Percentiles rank a stretch among this genome's conserved stretches.
Conservation (phyloP, 192 early-diverging fungal genomes). For the Rhizophagus clarus region DNA sequence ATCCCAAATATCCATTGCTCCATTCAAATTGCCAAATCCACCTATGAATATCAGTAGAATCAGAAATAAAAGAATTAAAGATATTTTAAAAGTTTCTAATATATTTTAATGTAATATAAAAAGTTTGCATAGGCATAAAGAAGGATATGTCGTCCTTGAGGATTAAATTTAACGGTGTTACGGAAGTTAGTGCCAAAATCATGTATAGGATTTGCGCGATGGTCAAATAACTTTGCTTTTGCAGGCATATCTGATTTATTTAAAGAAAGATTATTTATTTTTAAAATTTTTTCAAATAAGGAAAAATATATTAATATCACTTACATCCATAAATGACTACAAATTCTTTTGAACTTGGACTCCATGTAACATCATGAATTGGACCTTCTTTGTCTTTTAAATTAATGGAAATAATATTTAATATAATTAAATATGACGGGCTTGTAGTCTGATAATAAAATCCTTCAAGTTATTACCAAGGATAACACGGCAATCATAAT, state of each 20-base stretch:
- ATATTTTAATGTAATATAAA: neutral
- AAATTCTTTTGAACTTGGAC: slow-evolving; percentile 96
- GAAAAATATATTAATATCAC: slow-evolving; percentile 15
- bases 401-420: neutral
- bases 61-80: slow-evolving; percentile 5
- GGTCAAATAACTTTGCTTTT: slow-evolving; percentile 91
- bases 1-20: slow-evolving; percentile 95
- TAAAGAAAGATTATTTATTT: neutral
- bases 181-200: slow-evolving; percentile 87
- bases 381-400: slow-evolving; percentile 77
- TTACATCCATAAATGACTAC: slow-evolving; percentile 87
- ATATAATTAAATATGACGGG: neutral
- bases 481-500: slow-evolving; percentile 88
- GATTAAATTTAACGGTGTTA: slow-evolving; percentile 88
- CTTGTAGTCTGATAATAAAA: neutral
- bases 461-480: slow-evolving; percentile 43
- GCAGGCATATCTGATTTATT: slow-evolving; percentile 73
- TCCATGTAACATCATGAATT: slow-evolving; percentile 96
- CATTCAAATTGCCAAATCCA: slow-evolving; percentile 96
- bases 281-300: neutral
- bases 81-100: neutral
- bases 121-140: neutral
- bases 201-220: slow-evolving; percentile 78
- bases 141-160: slow-evolving; percentile 76
- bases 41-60: slow-evolving; percentile 72